phyloP scores from a whole-genome alignment of 306 rosid species.

The Lupinus albus region DNA sequence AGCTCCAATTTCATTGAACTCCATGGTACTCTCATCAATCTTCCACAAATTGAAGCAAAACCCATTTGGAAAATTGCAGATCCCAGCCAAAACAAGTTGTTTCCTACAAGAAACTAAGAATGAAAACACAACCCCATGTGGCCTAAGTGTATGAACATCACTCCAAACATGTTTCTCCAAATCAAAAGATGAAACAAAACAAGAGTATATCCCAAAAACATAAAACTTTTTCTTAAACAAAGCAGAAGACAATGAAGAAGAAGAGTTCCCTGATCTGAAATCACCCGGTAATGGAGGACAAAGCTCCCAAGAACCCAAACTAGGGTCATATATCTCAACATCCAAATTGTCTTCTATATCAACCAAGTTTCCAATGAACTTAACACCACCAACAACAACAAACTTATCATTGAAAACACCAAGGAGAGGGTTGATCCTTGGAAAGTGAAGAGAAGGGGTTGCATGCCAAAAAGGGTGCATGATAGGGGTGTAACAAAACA shows the following conservation, averaged over 20 bases:
- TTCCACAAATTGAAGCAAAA: constrained; percentile 68
- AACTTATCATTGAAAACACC: constrained; percentile 61
- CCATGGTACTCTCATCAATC: constrained; percentile 71
- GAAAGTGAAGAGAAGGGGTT: constrained; percentile 66
- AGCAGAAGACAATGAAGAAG: constrained; percentile 73
- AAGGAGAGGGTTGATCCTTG: constrained; percentile 78
- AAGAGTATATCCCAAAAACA: constrained; percentile 72
- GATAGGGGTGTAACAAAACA: constrained; percentile 56
- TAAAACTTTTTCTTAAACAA: constrained; percentile 55
- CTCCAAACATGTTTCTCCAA: constrained; percentile 58
- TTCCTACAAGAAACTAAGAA: constrained; percentile 64
- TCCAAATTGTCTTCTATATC: constrained; percentile 82
- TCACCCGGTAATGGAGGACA: constrained; percentile 73
- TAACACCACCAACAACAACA: constrained; percentile 77
- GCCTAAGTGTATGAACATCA: constrained; percentile 68
- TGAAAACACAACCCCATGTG: constrained; percentile 68
- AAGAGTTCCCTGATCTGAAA: constrained; percentile 72
- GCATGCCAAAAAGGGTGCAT: constrained; percentile 51
- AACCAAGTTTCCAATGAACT: constrained; percentile 71
- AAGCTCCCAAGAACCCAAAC: constrained; percentile 54
- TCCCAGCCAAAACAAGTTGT: constrained; percentile 68
- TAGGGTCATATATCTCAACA: constrained; percentile 70
- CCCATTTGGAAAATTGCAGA: constrained; percentile 55
- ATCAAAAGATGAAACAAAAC: constrained; percentile 68
- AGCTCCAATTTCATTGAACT: constrained; percentile 55